Evolutionary conservation across 106 monocot species (phyloP).

Genomic region (Apostasia shenzhenica): DNA sequence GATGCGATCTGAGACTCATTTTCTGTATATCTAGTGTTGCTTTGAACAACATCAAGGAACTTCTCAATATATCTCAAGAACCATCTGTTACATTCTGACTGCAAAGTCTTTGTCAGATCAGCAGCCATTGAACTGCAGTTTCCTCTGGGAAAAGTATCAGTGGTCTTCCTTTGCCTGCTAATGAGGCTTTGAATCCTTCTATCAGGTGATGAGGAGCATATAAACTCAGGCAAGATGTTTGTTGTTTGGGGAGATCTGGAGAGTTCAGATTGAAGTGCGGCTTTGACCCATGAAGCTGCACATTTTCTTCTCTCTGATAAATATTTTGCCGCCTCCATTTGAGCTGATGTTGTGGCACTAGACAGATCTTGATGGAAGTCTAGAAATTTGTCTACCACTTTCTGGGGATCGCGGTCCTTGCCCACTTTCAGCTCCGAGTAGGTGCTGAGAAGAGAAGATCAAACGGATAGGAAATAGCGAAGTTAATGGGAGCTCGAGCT

Average conservation of each 20-base stretch:
- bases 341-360: conserved; percentile 12
- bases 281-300: conserved; percentile 47
- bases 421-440: conserved; percentile 41
- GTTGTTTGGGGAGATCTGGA: conserved; percentile 8
- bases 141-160: conserved; percentile 11
- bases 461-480: too few relatives aligned
- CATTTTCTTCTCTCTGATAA: conserved; percentile 26
- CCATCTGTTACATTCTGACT: conserved; percentile 49
- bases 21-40: background rate
- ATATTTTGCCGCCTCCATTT: conserved; percentile 22
- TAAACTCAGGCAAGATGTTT: background rate
- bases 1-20: conserved; percentile 36
- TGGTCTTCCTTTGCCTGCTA: conserved; percentile 14
- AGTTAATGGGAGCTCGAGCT: too few relatives aligned
- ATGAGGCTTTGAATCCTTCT: background rate
- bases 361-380: conserved; percentile 32
- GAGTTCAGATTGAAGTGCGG: conserved; percentile 36
- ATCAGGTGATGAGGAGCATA: background rate
- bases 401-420: conserved; percentile 28
- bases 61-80: conserved; percentile 52
- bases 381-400: conserved; percentile 32
- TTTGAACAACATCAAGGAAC: conserved; percentile 32
- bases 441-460: conserved; percentile 17
- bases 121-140: conserved; percentile 6
- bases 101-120: conserved; percentile 22